These are phyloP conservation scores for Gliomastix tumulicola DNA, from an alignment of 2,329 filamentous ascomycete genomes.

Conservation along the genomic window DNA sequence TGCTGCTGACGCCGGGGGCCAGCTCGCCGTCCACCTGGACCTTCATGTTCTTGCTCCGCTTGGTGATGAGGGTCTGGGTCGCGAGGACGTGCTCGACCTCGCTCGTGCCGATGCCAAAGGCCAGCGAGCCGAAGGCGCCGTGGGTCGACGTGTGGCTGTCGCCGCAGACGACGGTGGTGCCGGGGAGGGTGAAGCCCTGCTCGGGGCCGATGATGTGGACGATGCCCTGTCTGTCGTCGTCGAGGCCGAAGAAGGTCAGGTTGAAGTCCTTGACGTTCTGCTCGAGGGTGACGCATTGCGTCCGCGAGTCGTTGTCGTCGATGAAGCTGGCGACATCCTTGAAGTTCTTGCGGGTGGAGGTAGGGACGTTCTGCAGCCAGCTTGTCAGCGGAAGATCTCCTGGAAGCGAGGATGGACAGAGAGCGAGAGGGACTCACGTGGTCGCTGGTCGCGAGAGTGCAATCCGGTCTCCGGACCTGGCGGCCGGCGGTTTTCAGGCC, in stretches of 20 bases:
- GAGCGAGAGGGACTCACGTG: conserved; percentile 58
- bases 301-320: conserved; percentile 85
- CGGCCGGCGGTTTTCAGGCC: conserved; percentile 84
- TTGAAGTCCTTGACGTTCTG: conserved; percentile 96
- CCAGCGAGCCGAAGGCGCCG: conserved; percentile 89
- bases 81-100: conserved; percentile 96
- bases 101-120: conserved; percentile 95
- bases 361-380: conserved; percentile 79
- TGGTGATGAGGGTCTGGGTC: conserved; percentile 90
- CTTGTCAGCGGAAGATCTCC: no score
- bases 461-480: conserved; percentile 87
- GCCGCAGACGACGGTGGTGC: conserved; percentile 93
- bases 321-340: conserved; percentile 94
- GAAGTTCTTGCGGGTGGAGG: conserved; percentile 80
- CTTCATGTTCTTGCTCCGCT: conserved; percentile 97
- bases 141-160: conserved; percentile 98
- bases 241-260: conserved; percentile 93
- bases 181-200: conserved; percentile 96
- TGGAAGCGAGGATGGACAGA: background rate
- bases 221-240: conserved; percentile 94
- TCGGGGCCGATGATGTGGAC: conserved; percentile 98
- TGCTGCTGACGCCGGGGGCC: conserved; percentile 85
- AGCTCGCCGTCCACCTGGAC: conserved; percentile 91
- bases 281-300: conserved; percentile 93
- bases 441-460: conserved; percentile 92